These are phyloP conservation scores for Metroxylon sagu DNA, from an alignment of 176 grass and related monocot genomes.

Conservation along the genomic window DNA sequence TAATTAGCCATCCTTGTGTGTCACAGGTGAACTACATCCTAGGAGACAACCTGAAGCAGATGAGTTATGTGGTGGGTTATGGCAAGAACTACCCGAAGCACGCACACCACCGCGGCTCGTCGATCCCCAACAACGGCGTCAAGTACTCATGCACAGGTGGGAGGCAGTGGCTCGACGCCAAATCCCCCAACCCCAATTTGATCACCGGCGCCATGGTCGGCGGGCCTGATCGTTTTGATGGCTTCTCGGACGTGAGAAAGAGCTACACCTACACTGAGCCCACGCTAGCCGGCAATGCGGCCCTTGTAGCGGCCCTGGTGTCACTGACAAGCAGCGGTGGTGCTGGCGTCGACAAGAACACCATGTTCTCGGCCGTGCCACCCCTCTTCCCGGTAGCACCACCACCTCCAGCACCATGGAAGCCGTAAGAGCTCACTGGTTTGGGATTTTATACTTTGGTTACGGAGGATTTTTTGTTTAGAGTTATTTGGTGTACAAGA, in stretches of 20 bases:
- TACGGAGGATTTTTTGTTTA: too few species aligned
- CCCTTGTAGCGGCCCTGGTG: conserved; percentile 72
- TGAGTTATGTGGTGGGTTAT: conserved; percentile 57
- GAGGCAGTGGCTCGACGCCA: conserved; percentile 57
- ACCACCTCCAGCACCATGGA: conserved; percentile 73
- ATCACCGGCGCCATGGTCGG: conserved; percentile 84
- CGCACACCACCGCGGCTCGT: conserved; percentile 50
- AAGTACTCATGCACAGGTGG: conserved; percentile 89
- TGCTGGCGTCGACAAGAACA: conserved; percentile 77
- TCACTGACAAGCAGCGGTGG: conserved; percentile 50
- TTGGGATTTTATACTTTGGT: not conserved
- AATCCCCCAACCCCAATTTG: conserved; percentile 61
- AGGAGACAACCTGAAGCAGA: conserved; percentile 39
- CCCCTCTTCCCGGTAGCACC: conserved; percentile 59
- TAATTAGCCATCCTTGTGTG: not conserved
- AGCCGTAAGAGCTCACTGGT: conserved; percentile 37
- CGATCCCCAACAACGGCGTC: conserved; percentile 49
- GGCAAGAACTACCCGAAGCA: conserved; percentile 32
- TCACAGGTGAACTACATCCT: conserved; percentile 51
- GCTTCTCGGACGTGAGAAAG: conserved; percentile 47
- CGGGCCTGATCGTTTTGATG: conserved; percentile 60
- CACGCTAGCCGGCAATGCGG: conserved; percentile 76
- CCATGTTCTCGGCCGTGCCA: conserved; percentile 91
- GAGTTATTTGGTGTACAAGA: too few species aligned
- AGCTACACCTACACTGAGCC: conserved; percentile 72